A percentile compares a stretch with the other conserved stretches of the same genome.
These are phyloP conservation scores for Linum trigynum DNA, from an alignment of 345 rosid species.

Conservation along the genomic window DNA sequence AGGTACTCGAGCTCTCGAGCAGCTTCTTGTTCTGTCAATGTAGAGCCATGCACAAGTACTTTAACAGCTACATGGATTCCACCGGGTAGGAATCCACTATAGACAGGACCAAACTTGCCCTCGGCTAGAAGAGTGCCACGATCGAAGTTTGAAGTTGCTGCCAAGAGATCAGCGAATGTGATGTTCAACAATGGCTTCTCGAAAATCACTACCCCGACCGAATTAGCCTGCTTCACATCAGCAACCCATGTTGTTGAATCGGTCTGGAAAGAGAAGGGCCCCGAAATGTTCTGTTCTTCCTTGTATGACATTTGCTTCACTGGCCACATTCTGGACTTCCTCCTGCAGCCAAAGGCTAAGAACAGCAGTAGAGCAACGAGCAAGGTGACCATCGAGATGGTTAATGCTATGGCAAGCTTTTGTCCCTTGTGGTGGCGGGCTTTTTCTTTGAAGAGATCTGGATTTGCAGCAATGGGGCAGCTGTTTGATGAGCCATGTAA, in stretches of 20 bases:
- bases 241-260: conserved; percentile 96
- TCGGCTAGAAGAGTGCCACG: conserved; percentile 81
- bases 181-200: conserved; percentile 84
- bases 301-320: conserved; percentile 53
- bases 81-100: conserved; percentile 82
- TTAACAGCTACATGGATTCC: conserved; percentile 92
- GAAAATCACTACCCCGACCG: conserved; percentile 66
- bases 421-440: conserved; percentile 34
- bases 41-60: conserved; percentile 85
- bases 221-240: conserved; percentile 75
- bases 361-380: conserved; percentile 43
- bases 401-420: conserved; percentile 58
- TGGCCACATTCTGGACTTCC: conserved; percentile 43
- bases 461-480: conserved; percentile 91
- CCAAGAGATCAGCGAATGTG: conserved; percentile 78
- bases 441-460: conserved; percentile 41
- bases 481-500: conserved; percentile 56
- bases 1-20: conserved; percentile 84
- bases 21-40: conserved; percentile 78
- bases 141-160: conserved; percentile 82
- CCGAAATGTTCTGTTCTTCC: conserved; percentile 68
- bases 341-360: conserved; percentile 61
- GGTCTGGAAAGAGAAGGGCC: conserved; percentile 81
- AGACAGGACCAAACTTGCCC: conserved; percentile 90
- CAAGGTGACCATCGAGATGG: conserved; percentile 56